Base-by-base conservation (phyloP, 2,329 filamentous ascomycete genomes). In the Phyllosticta capitalensis region DNA sequence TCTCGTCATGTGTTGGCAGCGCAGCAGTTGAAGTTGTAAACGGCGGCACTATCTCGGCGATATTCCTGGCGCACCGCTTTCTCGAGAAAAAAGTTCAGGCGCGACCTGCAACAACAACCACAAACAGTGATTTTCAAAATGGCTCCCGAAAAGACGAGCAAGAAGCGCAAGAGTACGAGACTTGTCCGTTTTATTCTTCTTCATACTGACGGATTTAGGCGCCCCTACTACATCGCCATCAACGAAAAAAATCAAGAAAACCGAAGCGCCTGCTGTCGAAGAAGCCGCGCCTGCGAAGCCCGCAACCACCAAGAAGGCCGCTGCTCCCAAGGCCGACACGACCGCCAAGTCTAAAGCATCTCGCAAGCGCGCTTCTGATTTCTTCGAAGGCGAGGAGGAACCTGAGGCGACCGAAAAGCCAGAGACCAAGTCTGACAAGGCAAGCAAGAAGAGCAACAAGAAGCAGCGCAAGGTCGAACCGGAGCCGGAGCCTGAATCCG, bases 151-250 rank as follows among this genome's bases (percentile, higher is more conserved):
- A 73, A 74, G 64, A 81, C 80, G 65, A 73, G 73, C 49, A 83
- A 79, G 69, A 83, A 83, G 77, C 78, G 79, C 71, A 81, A 81
- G 67, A 76, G 79, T 79, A 70, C 49, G 67, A 1, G 9, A 54
- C n/a, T 54, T 49, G 5, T 12, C 30, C 58, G 65, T 63, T 63
- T 3, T 12, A 49, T 58, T 12, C 22, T n/a, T 54, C 63, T 63
- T 5, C 30, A 61, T 66, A 52, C 26, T 61, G 61, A 54, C 38
- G 21, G 5, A 54, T 52, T 65, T 63, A 74, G 71, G 67, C 68
- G 70, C 69, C 53, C 53, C 66, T 24, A 69, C 71, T 28, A 53
- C 69, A 24, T 67, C 68, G 24, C 70, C 70, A 50, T 72, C 71
- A 59, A 67, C 72, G 52, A 74, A 74, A 64, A 73, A 73, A 65